Evolutionary conservation across 2,329 filamentous ascomycete genomes (phyloP), one percentile per base, ranked within the genome.

Genomic region (Aspergillus sp.): DNA sequence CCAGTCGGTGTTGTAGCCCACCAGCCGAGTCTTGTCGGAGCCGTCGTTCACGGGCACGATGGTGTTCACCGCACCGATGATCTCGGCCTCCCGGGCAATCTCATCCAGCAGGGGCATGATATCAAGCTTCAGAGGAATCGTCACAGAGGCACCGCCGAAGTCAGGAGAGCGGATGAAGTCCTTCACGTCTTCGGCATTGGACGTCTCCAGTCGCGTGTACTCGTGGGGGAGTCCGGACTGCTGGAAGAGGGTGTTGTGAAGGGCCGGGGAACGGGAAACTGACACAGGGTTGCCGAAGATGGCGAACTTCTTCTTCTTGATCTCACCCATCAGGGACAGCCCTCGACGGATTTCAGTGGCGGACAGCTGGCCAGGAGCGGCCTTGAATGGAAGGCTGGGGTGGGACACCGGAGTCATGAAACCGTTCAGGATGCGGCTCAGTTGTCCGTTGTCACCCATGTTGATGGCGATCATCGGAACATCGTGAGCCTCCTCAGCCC

Each of bases 331-430:
- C 43, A 97, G 76, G 1, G 88, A 82, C 20, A 96, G 78, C 2
- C 86, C 90, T 49, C 82, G 84, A 41, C 91, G 86, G 58, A 99
- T 97, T 63, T 99, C 92, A 2, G 85, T 82, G 0, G 93, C 91
- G 3, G 91, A 96, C 47, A 99, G 81, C 67, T 99, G 94, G 1
- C 94, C 94, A 3, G 94, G 93, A 0, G 94, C 94, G 36, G 94
- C 93, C 68, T 94, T 94, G 74, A 92, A 91, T 0, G 93, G 91
- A n/a, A 97, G 79, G 11, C 82, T 82, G 1, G 91, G 89, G 69
- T 97, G 94, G 3, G 91, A 91, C 13, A 99, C 94, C 0, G 94
- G 94, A 0, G 94, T 97, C 77, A 99, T 85, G 78, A 97, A 97
- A 25, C 83, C 80, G 72, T 99, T 99, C 53, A 95, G 77, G 42